These are phyloP conservation scores for Naganishia vaughanmartiniae DNA, from an alignment of 768 basidiomycete species.

Conservation along the genomic window DNA sequence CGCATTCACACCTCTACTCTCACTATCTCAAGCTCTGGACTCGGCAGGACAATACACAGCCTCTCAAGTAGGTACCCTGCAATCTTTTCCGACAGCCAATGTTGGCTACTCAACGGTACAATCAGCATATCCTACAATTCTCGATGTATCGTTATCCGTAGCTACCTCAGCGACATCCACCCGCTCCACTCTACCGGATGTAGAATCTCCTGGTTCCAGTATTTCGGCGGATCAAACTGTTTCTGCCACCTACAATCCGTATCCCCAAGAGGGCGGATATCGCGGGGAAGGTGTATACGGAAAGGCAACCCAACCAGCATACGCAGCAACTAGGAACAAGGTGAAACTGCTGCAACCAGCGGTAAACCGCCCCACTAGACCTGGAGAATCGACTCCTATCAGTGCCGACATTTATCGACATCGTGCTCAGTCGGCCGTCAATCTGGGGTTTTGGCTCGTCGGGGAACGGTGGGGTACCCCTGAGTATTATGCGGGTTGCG, in stretches of 20 bases:
- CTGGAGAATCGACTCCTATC: not conserved
- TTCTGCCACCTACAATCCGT: not conserved
- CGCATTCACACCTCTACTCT: not conserved
- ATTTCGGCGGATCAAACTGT: not conserved
- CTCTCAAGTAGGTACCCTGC: too few relatives aligned
- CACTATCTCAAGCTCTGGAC: not conserved
- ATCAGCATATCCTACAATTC: too few relatives aligned
- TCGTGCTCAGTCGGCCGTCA: constrained; percentile 64
- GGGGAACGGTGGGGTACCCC: constrained; percentile 74
- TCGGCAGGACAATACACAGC: not conserved
- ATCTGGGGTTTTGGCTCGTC: constrained; percentile 70
- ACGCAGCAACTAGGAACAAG: not conserved
- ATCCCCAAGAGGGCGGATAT: not conserved
- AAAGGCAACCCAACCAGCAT: not conserved
- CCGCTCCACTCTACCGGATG: not conserved
- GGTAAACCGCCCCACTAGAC: too few relatives aligned
- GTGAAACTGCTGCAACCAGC: not conserved
- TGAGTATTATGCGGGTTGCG: constrained; percentile 58
- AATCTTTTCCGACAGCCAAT: too few relatives aligned
- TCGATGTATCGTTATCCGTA: too few relatives aligned
- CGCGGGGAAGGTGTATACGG: constrained; percentile 8
- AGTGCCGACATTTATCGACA: constrained; percentile 56
- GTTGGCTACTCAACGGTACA: too few relatives aligned
- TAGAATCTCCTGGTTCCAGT: not conserved
- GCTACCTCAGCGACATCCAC: not conserved